Evolutionary conservation across 257 asterid species (phyloP).

Genomic region (Scutellaria galericulata): DNA sequence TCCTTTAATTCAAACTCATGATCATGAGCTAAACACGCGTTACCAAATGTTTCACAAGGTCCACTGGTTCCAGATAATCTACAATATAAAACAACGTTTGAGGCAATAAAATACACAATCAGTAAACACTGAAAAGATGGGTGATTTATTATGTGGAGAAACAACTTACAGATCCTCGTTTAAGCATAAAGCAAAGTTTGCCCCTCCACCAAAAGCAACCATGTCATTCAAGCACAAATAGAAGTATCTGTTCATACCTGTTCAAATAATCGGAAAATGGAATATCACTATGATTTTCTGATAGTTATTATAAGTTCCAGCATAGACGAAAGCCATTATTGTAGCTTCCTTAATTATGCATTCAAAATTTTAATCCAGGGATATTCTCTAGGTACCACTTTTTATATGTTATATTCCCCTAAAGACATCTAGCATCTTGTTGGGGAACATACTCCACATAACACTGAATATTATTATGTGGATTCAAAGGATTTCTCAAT

Average conservation of each 20-base stretch:
- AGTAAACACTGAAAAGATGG: neutral
- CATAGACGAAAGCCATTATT: too few species aligned
- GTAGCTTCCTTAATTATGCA: neutral
- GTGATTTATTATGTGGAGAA: conserved; percentile 22
- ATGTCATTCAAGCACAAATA: conserved; percentile 83
- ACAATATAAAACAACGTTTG: neutral
- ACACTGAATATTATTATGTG: neutral
- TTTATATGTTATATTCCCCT: neutral
- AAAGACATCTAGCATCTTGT: conserved; percentile 17
- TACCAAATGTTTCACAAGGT: conserved; percentile 94
- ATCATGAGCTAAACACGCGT: conserved; percentile 80
- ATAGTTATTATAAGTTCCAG: neutral
- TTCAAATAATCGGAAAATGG: conserved; percentile 19
- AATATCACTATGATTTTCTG: neutral
- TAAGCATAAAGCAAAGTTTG: conserved; percentile 77
- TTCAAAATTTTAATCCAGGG: neutral
- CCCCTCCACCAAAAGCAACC: conserved; percentile 97
- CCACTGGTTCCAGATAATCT: conserved; percentile 93
- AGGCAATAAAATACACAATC: conserved; percentile 11
- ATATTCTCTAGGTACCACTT: neutral
- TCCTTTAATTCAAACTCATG: conserved; percentile 79
- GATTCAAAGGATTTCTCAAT: conserved; percentile 6
- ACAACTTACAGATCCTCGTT: conserved; percentile 82
- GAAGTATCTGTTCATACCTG: conserved; percentile 92
- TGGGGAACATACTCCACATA: neutral